Base-by-base conservation (phyloP, 495 filamentous ascomycete genomes). In the Penicillium angulare region DNA sequence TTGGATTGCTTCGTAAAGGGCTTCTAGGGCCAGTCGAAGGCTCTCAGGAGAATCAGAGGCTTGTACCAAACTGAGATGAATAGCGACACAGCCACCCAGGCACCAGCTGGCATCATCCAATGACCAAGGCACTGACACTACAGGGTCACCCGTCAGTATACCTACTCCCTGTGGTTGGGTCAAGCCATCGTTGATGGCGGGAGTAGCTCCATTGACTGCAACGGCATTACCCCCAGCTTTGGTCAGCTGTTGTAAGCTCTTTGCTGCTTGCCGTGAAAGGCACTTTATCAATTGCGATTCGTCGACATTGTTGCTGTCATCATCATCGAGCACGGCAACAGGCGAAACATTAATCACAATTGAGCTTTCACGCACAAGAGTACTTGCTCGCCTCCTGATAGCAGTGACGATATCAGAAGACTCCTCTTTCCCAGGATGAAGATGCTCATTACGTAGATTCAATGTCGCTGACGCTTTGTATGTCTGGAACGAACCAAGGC, bases 61-160 rank as follows among this genome's bases (percentile, higher is more conserved):
- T 60, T 96, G 89, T 12, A 98, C 68, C 35, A 97, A 69, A 63
- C 90, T 93, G 24, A 98, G 64, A 33, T 87, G 84, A 8, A 96
- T 83, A 2, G 89, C 86, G 17, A 88, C 86, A 63, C 89, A 93
- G 17, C 93, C 93, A 9, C 88, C 90, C 39, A 97, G 75, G 34
- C 87, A 84, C 92, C 92, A 97, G 43, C 88, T 82, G n/a, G 88
- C 86, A 70, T 97, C 89, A 60, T 97, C 93, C 46, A 98, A 75
- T 43, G 89, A 79, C 55, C 87, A 86, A 1, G 90, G 90, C 7
- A 87, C 79, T 26, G 85, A 74, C 39, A 95, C 79, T 15, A 92
- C 82, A n/a, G 93, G 91, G 35, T 90, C 83, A 7, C 93, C 93
- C 5, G 87, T 86, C 43, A 97, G 71, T 15, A 93, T 78, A 3